These are phyloP conservation scores for Citropsis articulata DNA, from an alignment of 345 rosid species.

Conservation along the genomic window DNA sequence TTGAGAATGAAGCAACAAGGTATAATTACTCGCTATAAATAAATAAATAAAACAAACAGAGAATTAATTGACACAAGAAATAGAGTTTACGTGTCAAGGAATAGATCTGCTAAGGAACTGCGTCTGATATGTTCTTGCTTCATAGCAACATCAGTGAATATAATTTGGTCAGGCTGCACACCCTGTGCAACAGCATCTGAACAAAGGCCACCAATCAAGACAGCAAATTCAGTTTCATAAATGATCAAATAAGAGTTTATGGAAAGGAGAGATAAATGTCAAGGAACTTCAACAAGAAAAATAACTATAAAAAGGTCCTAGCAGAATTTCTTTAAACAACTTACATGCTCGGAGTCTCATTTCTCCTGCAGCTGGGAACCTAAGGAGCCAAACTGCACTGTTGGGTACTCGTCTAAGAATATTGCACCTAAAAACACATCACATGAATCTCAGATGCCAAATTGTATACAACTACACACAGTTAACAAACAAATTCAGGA, in stretches of 20 bases:
- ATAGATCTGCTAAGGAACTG: constrained; percentile 93
- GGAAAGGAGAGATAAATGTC: neutral
- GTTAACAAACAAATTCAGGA: neutral
- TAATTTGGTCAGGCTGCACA: constrained; percentile 83
- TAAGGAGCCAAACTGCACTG: constrained; percentile 97
- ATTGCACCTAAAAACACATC: constrained; percentile 63
- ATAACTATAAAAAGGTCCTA: neutral
- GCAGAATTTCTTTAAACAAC: constrained; percentile 12
- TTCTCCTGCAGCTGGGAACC: constrained; percentile 99
- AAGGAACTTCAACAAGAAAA: neutral
- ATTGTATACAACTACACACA: neutral
- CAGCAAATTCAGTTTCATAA: neutral
- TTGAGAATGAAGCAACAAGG: neutral
- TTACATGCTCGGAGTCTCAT: constrained; percentile 83
- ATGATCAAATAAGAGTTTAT: neutral
- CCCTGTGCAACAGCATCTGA: constrained; percentile 91
- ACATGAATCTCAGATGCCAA: neutral
- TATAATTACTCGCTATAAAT: neutral
- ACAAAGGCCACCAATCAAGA: constrained; percentile 5
- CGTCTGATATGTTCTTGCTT: constrained; percentile 92
- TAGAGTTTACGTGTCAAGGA: constrained; percentile 77
- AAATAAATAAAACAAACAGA: too few species aligned
- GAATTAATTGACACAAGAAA: neutral
- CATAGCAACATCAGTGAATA: constrained; percentile 99
- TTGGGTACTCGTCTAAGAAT: constrained; percentile 95